These are phyloP conservation scores for Populus davidiana DNA, from an alignment of 345 rosid species.

Conservation along the genomic window DNA sequence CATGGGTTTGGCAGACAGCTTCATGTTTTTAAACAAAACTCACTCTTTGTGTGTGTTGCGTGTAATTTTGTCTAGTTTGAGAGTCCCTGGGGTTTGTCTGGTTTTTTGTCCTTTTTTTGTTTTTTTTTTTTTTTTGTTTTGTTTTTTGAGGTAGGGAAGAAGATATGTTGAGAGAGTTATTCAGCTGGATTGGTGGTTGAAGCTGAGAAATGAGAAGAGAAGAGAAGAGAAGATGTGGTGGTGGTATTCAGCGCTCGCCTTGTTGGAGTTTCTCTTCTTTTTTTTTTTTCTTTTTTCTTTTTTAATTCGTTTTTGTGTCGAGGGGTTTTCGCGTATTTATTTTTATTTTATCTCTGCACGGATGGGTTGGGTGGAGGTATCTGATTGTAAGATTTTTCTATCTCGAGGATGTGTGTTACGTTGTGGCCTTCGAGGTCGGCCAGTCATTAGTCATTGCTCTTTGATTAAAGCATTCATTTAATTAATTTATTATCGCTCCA, in stretches of 20 bases:
- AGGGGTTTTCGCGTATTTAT: neutral
- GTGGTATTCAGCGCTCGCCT: neutral
- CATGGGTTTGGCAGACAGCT: conserved; percentile 55
- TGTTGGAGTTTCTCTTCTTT: neutral
- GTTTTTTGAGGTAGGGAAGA: neutral
- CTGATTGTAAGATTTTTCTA: conserved; percentile 27
- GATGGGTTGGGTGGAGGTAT: conserved; percentile 26
- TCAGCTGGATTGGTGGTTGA: neutral
- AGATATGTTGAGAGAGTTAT: neutral
- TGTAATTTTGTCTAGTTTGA: neutral
- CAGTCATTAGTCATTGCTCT: neutral
- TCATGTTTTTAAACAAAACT: conserved; percentile 36
- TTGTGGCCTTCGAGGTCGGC: neutral
- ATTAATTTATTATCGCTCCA: neutral
- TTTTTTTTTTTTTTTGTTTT: too few relatives aligned
- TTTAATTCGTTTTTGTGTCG: neutral
- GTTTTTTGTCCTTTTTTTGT: too few relatives aligned
- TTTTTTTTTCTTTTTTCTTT: neutral
- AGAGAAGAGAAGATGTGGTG: neutral
- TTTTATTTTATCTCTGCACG: conserved; percentile 32
- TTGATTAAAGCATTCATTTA: too few relatives aligned
- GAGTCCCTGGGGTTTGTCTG: neutral
- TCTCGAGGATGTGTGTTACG: neutral
- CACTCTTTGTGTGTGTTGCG: neutral
- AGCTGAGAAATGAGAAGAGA: neutral